phyloP scores from a whole-genome alignment of 2,329 filamentous ascomycete species.

The Penicillium sclerotigenum region DNA sequence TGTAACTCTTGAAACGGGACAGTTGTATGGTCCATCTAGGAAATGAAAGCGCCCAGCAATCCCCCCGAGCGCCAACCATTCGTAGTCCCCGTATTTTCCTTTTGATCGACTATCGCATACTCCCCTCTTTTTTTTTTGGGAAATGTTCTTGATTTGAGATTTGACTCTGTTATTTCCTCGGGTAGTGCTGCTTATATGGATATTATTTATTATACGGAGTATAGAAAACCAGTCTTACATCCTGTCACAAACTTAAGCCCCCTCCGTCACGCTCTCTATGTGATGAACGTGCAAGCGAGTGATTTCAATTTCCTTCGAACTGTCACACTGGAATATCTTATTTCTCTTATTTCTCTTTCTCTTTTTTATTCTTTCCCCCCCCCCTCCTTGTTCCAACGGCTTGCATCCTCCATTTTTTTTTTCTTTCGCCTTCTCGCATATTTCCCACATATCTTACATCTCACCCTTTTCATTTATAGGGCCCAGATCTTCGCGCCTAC shows the following conservation, averaged over 20 bases:
- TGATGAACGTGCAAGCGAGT: conserved; percentile 24
- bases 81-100: conserved; percentile 8
- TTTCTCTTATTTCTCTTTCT: conserved; percentile 6
- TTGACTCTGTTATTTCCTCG: too few species aligned
- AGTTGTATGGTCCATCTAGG: conserved; percentile 22
- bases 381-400: conserved; percentile 11
- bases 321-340: conserved; percentile 9
- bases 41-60: conserved; percentile 31
- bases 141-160: too few species aligned
- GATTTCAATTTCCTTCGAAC: background rate
- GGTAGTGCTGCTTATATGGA: conserved; percentile 15
- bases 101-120: conserved; percentile 27
- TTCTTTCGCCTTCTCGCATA: conserved; percentile 17
- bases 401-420: conserved; percentile 1
- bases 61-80: conserved; percentile 27
- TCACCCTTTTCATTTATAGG: conserved; percentile 16
- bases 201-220: conserved; percentile 14
- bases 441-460: conserved; percentile 4
- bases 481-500: conserved; percentile 14
- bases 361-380: conserved; percentile 6
- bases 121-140: conserved; percentile 4
- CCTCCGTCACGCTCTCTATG: conserved; percentile 22
- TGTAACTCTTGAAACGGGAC: conserved; percentile 1
- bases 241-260: conserved; percentile 23
- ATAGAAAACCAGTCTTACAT: conserved; percentile 14